Evolutionary conservation across 2,329 filamentous ascomycete species (phyloP), one percentile per base, ranked within the genome.

Genomic region (Aspergillus fumigatiaffinis): DNA sequence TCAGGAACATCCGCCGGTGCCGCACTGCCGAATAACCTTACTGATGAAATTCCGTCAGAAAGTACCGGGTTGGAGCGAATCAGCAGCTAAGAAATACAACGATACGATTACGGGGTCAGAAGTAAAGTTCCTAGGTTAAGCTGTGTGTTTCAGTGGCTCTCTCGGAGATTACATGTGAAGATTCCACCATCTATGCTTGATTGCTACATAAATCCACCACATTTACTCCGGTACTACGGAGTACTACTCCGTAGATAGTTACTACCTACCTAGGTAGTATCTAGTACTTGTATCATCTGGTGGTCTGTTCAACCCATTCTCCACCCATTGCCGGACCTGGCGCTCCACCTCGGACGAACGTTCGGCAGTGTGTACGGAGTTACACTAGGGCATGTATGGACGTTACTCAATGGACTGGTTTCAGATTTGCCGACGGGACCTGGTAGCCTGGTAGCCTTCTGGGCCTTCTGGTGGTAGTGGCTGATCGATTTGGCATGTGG

Each of bases 371-470:
- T 46, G 59, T 58, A 51, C 1, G 10, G 10, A 29, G 28, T 29
- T 29, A 10, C 60, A 58, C 23, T 44, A 38, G 53, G 35, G 46
- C 28, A 55, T 51, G 46, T 4, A 17, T 14, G 12, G 12, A 32
- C 29, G 29, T 32, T 53, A 23, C 35, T 58, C 50, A 54, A 57
- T 54, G 53, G 48, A 41, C 47, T 55, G 38, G 64, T 65, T 65
- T 68, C 62, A 68, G 60, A 66, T 60, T 61, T 65, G 60, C 65
- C 66, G 63, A 60, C 46, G 41, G 28, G 25, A 53, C 14, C 28
- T 53, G 41, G 50, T 48, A 17, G 32, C 12, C 12, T 35, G 4
- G 12, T n/a, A 17, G 14, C 14, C 14, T 38, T 38, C 32, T 38
- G 32, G 14, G 14, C 14, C 14, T 38, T 38, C 32, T 38, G 32